Percentiles rank a stretch among this genome's conserved stretches.
These are phyloP conservation scores for Sporothrix euskadiensis DNA, from an alignment of 2,329 filamentous ascomycete species.

Conservation along the genomic window DNA sequence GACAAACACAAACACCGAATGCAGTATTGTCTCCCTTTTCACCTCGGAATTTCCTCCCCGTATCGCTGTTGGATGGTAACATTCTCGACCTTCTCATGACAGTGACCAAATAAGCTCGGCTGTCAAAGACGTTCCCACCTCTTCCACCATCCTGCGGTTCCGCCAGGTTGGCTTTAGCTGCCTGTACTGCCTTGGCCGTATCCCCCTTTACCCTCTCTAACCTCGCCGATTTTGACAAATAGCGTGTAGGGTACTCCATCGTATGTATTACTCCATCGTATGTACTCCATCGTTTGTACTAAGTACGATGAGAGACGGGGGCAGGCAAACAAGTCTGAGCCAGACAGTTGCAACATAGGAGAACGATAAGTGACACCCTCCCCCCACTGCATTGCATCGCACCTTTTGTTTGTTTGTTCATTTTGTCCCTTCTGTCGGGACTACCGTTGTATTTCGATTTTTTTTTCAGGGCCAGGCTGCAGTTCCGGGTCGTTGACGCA, in stretches of 20 bases:
- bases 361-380: not conserved
- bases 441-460: not conserved
- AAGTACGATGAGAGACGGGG: not conserved
- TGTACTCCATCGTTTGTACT: too few species aligned
- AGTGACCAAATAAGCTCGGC: not conserved
- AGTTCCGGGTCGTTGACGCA: not conserved
- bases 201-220: not conserved
- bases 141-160: not conserved
- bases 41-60: not conserved
- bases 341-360: not conserved
- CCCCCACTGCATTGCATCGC: not conserved
- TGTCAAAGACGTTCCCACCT: not conserved
- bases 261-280: too few species aligned
- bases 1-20: too few species aligned
- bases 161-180: not conserved
- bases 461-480: not conserved
- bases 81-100: not conserved
- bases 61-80: not conserved
- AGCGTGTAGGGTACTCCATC: not conserved
- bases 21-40: not conserved
- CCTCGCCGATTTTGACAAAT: not conserved
- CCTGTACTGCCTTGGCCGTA: not conserved
- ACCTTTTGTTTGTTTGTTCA: not conserved
- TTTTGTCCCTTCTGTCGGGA: not conserved
- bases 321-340: not conserved